Conservation (phyloP, 2,329 filamentous ascomycete genomes). For the Fusarium tuaranense region DNA sequence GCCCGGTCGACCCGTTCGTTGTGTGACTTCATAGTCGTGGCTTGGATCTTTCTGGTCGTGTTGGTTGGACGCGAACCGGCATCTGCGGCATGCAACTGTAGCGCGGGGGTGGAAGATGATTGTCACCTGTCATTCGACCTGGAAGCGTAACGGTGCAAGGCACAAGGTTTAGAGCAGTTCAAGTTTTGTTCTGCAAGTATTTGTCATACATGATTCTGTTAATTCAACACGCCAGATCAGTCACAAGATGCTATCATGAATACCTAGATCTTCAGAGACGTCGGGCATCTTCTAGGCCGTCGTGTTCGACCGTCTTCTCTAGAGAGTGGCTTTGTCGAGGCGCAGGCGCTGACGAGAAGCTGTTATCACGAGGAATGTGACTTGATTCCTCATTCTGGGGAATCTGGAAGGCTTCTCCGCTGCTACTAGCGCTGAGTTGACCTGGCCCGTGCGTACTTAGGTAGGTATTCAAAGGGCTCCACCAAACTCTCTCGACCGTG, state of each 20-base stretch:
- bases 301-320: background rate
- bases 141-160: background rate
- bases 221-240: background rate
- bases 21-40: constrained; percentile 40
- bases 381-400: constrained; percentile 14
- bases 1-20: constrained; percentile 15
- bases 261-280: background rate
- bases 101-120: background rate
- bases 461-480: background rate
- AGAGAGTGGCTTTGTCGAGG: constrained; percentile 25
- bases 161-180: background rate
- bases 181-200: background rate
- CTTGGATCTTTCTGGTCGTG: constrained; percentile 27
- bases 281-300: background rate
- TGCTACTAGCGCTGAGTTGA: background rate
- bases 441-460: constrained; percentile 12
- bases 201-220: background rate
- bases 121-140: background rate
- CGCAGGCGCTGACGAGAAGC: constrained; percentile 16
- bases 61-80: constrained; percentile 13
- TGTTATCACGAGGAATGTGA: constrained; percentile 25
- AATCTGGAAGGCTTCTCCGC: background rate
- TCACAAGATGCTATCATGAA: background rate
- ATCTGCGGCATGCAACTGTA: constrained; percentile 1
- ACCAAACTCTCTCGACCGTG: background rate